Base-by-base conservation (phyloP, 306 rosid genomes). In the Cicer judaicum region DNA sequence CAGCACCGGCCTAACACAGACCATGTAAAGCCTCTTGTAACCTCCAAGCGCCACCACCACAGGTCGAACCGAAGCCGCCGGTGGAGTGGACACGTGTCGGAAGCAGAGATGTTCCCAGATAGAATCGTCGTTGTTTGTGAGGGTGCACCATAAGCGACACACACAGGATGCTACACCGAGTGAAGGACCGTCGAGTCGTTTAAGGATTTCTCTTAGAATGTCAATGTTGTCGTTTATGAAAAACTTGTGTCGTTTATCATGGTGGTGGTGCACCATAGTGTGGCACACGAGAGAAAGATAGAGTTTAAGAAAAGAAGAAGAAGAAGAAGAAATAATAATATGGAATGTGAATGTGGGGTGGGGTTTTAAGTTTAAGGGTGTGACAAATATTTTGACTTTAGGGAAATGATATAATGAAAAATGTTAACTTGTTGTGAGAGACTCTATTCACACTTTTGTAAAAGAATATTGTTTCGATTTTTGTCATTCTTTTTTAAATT, bases 61-160 rank as follows among this genome's bases (percentile, higher is more conserved):
- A 0, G 90, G 61, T 0, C 91, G 72, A 0, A 94, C 75, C 0
- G 93, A 83, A 1, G 86, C 29, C 0, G 90, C 82, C 0, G 93
- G 87, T 0, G 96, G 92, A 6, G 82, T 34, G 0, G 86, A 84
- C 57, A 83, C 88, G 84, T 89, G 97, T 65, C 88, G 89, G 82
- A 94, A 90, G 82, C 98, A 94, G 73, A 94, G 85, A 73, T 91
- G 88, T 18, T 91, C 98, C 98, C 97, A 94, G 11, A 94, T 85
- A 1, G 97, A 86, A 85, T 94, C 98, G 79, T 93, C 96, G 82
- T 81, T 86, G 41, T 77, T 73, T 10, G 91, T 82, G 41, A 91
- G 81, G 79, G 83, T 81, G 73, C 87, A 82, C 98, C 98, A 93
- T 14, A 91, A 86, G 8, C 97, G 91, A 76, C 98, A 93, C 64